Evolutionary conservation across 371 early-diverging fungal genomes (phyloP).

Genomic region (Mucor plumbeus): DNA sequence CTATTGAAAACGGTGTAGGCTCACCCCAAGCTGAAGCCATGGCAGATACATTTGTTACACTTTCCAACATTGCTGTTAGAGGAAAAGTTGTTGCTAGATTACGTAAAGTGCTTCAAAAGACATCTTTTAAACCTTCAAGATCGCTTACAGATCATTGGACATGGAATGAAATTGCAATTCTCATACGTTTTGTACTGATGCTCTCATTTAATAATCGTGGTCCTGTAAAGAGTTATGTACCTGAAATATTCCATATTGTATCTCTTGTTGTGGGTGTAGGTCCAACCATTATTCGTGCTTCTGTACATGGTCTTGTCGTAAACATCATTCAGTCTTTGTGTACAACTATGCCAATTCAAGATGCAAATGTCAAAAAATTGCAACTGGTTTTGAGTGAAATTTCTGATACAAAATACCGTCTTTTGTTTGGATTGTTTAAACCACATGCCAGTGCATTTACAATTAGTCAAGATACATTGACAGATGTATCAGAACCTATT

Average conservation of each 20-base stretch:
- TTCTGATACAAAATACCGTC: conserved; percentile 77
- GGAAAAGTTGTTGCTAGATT: conserved; percentile 83
- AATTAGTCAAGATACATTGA: conserved; percentile 64
- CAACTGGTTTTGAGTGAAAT: conserved; percentile 68
- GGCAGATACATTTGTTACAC: conserved; percentile 85
- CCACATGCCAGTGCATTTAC: conserved; percentile 75
- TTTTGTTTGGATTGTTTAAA: conserved; percentile 82
- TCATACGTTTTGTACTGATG: conserved; percentile 87
- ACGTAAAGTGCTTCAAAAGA: conserved; percentile 75
- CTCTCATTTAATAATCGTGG: conserved; percentile 88
- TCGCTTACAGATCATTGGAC: conserved; percentile 80
- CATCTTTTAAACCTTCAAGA: conserved; percentile 75
- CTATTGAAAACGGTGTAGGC: conserved; percentile 81
- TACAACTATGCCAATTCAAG: conserved; percentile 73
- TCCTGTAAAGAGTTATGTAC: conserved; percentile 75
- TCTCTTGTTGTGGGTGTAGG: conserved; percentile 86
- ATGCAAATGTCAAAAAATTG: conserved; percentile 65
- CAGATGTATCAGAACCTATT: conserved; percentile 73
- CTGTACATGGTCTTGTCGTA: conserved; percentile 91
- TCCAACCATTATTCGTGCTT: conserved; percentile 80
- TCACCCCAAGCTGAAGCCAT: conserved; percentile 84
- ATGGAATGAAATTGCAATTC: conserved; percentile 89
- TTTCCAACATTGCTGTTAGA: conserved; percentile 82
- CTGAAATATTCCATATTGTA: conserved; percentile 87
- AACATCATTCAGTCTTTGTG: conserved; percentile 90